phyloP scores from a whole-genome alignment of 108 stramenopile genomes.

The Skeletonema potamos region DNA sequence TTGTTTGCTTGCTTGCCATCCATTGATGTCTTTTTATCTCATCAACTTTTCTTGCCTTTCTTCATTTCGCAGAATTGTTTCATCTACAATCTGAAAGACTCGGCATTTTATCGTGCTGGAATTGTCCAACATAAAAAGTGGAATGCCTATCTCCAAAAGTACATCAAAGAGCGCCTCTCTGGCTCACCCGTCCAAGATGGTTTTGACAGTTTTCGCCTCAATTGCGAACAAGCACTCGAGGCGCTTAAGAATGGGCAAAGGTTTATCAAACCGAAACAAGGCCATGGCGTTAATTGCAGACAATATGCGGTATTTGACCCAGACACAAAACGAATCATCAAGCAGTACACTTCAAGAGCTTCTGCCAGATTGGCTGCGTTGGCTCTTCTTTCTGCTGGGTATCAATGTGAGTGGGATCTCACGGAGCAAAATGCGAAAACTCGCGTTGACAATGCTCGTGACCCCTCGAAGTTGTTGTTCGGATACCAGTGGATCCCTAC shows the following conservation, averaged over 20 bases:
- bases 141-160: constrained; percentile 24
- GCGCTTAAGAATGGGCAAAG: constrained; percentile 53
- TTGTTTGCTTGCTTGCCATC: neutral
- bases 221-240: constrained; percentile 10
- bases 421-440: constrained; percentile 28
- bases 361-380: constrained; percentile 47
- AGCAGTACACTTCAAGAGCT: constrained; percentile 61
- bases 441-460: constrained; percentile 16
- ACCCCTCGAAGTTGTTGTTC: constrained; percentile 57
- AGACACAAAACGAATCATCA: constrained; percentile 64
- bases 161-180: constrained; percentile 17
- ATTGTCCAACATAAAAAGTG: constrained; percentile 32
- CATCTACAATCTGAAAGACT: constrained; percentile 23
- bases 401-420: constrained; percentile 55
- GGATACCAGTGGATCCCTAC: constrained; percentile 74
- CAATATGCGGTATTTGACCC: constrained; percentile 76
- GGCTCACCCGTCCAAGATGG: constrained; percentile 22
- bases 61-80: constrained; percentile 55
- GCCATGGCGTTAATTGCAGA: constrained; percentile 16
- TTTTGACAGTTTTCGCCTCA: constrained; percentile 5
- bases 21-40: neutral
- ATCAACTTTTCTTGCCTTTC: constrained; percentile 14
- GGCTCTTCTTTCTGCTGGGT: constrained; percentile 46
- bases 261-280: constrained; percentile 33
- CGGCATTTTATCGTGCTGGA: constrained; percentile 29